Conservation (phyloP, 805 yeast genomes). For the Pichia membranifaciens region DNA sequence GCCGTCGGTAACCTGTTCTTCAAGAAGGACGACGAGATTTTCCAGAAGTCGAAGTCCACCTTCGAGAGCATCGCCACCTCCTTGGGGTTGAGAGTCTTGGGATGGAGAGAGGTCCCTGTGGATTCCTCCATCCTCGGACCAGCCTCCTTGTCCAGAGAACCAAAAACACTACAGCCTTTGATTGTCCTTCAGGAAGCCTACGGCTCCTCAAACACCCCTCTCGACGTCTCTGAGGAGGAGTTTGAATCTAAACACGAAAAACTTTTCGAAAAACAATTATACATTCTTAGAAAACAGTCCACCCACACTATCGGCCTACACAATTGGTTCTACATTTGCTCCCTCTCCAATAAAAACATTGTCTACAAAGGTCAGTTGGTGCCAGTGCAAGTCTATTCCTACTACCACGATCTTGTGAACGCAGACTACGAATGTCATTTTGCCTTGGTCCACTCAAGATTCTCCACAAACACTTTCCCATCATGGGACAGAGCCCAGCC, state of each 20-base stretch:
- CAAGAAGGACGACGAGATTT: conserved; percentile 73
- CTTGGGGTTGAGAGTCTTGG: conserved; percentile 76
- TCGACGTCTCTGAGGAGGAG: conserved; percentile 39
- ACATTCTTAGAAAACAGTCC: conserved; percentile 81
- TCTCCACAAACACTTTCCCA: conserved; percentile 97
- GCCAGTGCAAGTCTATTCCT: conserved; percentile 91
- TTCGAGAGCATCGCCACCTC: conserved; percentile 76
- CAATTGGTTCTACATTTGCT: conserved; percentile 97
- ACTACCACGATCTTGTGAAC: conserved; percentile 87
- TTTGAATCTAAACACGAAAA: conserved; percentile 52
- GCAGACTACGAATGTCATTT: conserved; percentile 92
- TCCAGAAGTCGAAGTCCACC: conserved; percentile 63
- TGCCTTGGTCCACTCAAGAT: conserved; percentile 94
- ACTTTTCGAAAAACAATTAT: conserved; percentile 76
- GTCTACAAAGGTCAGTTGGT: conserved; percentile 98
- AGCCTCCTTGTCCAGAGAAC: conserved; percentile 90
- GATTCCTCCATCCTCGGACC: conserved; percentile 94
- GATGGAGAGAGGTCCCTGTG: conserved; percentile 93
- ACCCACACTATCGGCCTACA: conserved; percentile 88
- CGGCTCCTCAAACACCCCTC: conserved; percentile 34
- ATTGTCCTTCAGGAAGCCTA: conserved; percentile 57
- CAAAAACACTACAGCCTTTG: conserved; percentile 87
- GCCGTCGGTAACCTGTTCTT: conserved; percentile 94
- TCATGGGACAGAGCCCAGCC: conserved; percentile 99
- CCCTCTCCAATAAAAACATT: conserved; percentile 79